Evolutionary conservation across 140 eudicot genomes (phyloP), one percentile per base, ranked within the genome.

Genomic region (Cichorium intybus): DNA sequence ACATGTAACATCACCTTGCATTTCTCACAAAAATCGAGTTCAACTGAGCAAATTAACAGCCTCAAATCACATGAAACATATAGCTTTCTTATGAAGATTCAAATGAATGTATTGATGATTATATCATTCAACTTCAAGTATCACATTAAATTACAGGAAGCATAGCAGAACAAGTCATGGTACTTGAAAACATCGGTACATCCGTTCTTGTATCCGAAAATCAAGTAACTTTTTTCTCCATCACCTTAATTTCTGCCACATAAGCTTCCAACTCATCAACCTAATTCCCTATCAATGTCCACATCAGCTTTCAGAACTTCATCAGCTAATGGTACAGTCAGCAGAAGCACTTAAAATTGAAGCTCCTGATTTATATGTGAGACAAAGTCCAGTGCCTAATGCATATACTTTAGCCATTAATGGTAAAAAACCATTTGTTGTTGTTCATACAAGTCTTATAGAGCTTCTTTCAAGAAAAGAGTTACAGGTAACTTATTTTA

Each of bases 141-240:
- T 48, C 28, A 18, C 65, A 50, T 59, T 47, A 22, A 34, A 55
- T 49, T 66, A 66, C 92, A 92, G 98, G 98, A 55, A 80, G 92
- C 68, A 80, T 92, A 48, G 56, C 95, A 14, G 98, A 92, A 75
- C 96, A 92, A 71, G 92, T 92, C 47, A 85, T 92, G 98, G 79
- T 87, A 56, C 89, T 92, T 63, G 98, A 92, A 80, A 92, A 92
- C 57, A 92, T 92, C n/a, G 96, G 92, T 74, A 88, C 98, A 28
- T 92, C 98, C 8, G 83, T 88, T 75, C 96, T 92, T 77, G 98
- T 92, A 60, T 85, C 98, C 5, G 78, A 88, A 71, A 88, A 85
- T 26, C 98, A 92, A 95, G 98, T 85, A 69, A 21, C 52, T 50
- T 74, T 41, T 31, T 17, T 28, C 41, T 22, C 35, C 41, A 0